A percentile compares a stretch with the other conserved stretches of the same genome.
Evolutionary conservation across 2,329 filamentous ascomycete genomes (phyloP).

Genomic region (Verticillium zaregamsianum): DNA sequence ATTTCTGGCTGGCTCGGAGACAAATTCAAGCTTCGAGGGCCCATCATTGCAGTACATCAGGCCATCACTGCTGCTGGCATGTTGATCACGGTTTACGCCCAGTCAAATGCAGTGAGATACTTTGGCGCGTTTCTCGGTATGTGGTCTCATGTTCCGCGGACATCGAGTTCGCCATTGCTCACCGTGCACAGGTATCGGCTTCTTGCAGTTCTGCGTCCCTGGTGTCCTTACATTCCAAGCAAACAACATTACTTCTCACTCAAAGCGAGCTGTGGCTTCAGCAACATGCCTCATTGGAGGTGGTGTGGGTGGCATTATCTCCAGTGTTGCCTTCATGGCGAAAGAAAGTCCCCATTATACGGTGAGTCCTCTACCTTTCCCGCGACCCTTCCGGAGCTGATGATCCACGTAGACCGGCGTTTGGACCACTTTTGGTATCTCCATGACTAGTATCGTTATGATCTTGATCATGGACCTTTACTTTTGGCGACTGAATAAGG

Average conservation of each 20-base stretch:
- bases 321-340: constrained; percentile 14
- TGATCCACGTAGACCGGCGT: constrained; percentile 6
- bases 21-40: constrained; percentile 14
- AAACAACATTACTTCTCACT: constrained; percentile 24
- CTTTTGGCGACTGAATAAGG: constrained; percentile 9
- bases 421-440: constrained; percentile 9
- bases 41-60: constrained; percentile 12
- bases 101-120: constrained; percentile 12
- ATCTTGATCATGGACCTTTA: constrained; percentile 9
- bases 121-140: constrained; percentile 22
- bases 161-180: constrained; percentile 7
- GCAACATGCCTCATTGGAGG: constrained; percentile 23
- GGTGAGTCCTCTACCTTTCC: constrained; percentile 2
- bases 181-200: constrained; percentile 18
- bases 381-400: background rate
- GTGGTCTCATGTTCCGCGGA: constrained; percentile 4
- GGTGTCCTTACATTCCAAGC: constrained; percentile 24
- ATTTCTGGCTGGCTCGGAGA: constrained; percentile 15
- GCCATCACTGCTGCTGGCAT: constrained; percentile 20
- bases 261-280: constrained; percentile 22
- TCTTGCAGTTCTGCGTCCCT: constrained; percentile 21
- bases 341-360: constrained; percentile 16
- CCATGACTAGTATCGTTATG: constrained; percentile 6
- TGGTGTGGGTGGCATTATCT: constrained; percentile 19
- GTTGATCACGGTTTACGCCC: constrained; percentile 9